Evolutionary conservation across 2,329 filamentous ascomycete genomes (phyloP).

Genomic region (Fusarium verticillioides): DNA sequence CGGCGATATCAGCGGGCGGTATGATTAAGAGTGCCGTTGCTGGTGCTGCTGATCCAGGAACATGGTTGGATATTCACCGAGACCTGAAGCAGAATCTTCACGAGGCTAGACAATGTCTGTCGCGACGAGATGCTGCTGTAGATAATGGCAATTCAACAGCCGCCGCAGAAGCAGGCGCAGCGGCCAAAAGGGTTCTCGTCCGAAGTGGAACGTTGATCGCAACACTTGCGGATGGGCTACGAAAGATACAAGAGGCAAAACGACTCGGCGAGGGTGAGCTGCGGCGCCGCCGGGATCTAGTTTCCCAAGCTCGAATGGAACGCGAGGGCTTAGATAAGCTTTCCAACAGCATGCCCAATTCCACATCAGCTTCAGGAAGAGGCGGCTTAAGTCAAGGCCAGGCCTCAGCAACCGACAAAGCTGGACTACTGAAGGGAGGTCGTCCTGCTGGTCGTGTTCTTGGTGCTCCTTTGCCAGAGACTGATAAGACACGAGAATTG

Average conservation of each 20-base stretch:
- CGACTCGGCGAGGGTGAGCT: slow-evolving; percentile 79
- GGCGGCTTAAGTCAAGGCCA: slow-evolving; percentile 63
- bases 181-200: slow-evolving; percentile 79
- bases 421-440: slow-evolving; percentile 56
- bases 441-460: slow-evolving; percentile 70
- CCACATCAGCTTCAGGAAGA: slow-evolving; percentile 41
- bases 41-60: slow-evolving; percentile 67
- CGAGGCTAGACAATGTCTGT: slow-evolving; percentile 77
- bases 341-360: slow-evolving; percentile 64
- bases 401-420: slow-evolving; percentile 61
- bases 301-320: slow-evolving; percentile 77
- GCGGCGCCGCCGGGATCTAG: slow-evolving; percentile 74
- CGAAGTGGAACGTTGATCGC: slow-evolving; percentile 73
- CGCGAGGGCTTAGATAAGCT: slow-evolving; percentile 80
- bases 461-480: slow-evolving; percentile 78
- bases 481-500: slow-evolving; percentile 78
- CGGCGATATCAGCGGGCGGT: slow-evolving; percentile 59
- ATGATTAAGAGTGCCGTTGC: slow-evolving; percentile 53
- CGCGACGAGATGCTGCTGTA: slow-evolving; percentile 68
- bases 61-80: slow-evolving; percentile 81
- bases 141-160: slow-evolving; percentile 55
- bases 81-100: slow-evolving; percentile 73
- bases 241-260: slow-evolving; percentile 63
- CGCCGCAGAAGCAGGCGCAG: slow-evolving; percentile 72
- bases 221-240: slow-evolving; percentile 73